These are phyloP conservation scores for Cladosporium colombiae DNA, from an alignment of 2,329 filamentous ascomycete genomes.

Conservation along the genomic window DNA sequence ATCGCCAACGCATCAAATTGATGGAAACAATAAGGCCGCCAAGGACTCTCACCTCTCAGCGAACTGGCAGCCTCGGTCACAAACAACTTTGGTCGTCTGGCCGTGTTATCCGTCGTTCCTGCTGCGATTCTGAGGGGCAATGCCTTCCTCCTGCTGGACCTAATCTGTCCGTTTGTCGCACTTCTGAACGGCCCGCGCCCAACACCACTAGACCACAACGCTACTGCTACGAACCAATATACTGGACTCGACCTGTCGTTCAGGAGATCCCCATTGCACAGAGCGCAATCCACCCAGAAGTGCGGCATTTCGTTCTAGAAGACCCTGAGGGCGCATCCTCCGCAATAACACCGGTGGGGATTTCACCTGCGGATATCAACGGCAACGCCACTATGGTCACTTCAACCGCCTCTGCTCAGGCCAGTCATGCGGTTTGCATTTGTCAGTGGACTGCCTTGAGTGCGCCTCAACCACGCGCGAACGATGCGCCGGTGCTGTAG, in stretches of 20 bases:
- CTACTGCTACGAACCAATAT: background rate
- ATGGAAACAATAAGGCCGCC: background rate
- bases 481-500: background rate
- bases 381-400: background rate
- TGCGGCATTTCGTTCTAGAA: background rate
- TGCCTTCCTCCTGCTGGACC: background rate
- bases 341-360: conserved; percentile 5
- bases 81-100: background rate
- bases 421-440: background rate
- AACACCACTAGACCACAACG: background rate
- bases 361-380: background rate
- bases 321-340: background rate
- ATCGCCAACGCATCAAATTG: background rate
- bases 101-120: background rate
- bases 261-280: background rate
- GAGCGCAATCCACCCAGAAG: background rate
- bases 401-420: background rate
- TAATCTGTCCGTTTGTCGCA: background rate
- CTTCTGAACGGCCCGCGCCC: background rate
- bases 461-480: background rate
- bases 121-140: background rate
- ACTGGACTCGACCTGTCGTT: background rate
- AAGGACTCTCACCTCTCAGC: background rate
- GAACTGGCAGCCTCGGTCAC: background rate
- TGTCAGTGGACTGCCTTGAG: background rate